phyloP scores from a whole-genome alignment of 495 filamentous ascomycete genomes.

The Penicillium coprophilum region DNA sequence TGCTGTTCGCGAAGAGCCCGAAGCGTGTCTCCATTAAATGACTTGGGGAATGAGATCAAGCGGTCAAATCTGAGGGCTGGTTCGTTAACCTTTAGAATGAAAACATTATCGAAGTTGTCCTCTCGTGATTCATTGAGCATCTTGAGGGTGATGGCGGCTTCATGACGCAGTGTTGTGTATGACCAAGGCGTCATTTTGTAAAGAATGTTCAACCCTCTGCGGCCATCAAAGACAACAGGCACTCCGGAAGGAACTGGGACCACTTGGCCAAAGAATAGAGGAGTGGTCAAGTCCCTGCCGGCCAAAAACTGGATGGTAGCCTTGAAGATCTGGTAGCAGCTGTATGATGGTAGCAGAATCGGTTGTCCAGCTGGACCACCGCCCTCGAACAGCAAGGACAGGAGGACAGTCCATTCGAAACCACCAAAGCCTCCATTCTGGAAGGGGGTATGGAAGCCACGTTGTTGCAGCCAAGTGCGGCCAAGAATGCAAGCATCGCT shows the following conservation, averaged over 20 bases:
- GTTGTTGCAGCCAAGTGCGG: conserved; percentile 83
- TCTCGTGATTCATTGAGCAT: conserved; percentile 69
- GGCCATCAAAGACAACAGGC: conserved; percentile 62
- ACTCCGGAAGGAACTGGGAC: conserved; percentile 31
- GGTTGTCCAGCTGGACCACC: conserved; percentile 67
- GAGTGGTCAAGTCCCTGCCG: conserved; percentile 64
- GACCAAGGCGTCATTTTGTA: conserved; percentile 93
- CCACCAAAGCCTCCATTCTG: conserved; percentile 84
- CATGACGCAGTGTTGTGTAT: conserved; percentile 65
- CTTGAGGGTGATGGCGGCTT: conserved; percentile 67
- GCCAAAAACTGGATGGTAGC: conserved; percentile 82
- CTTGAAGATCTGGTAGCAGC: conserved; percentile 93
- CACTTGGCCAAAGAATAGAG: conserved; percentile 52
- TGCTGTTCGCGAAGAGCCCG: conserved; percentile 33
- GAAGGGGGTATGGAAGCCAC: conserved; percentile 68
- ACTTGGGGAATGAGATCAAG: conserved; percentile 36
- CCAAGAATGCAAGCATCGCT: conserved; percentile 83
- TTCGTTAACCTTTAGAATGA: conserved; percentile 70
- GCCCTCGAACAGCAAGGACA: conserved; percentile 77
- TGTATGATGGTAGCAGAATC: conserved; percentile 74
- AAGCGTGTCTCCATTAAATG: conserved; percentile 32
- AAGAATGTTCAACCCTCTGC: conserved; percentile 72
- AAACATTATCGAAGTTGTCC: conserved; percentile 80
- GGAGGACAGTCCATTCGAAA: conserved; percentile 81
- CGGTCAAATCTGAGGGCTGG: conserved; percentile 72